A percentile compares a stretch with the other conserved stretches of the same genome.
Evolutionary conservation across 495 filamentous ascomycete species (phyloP).

Genomic region (Collariella sp.): DNA sequence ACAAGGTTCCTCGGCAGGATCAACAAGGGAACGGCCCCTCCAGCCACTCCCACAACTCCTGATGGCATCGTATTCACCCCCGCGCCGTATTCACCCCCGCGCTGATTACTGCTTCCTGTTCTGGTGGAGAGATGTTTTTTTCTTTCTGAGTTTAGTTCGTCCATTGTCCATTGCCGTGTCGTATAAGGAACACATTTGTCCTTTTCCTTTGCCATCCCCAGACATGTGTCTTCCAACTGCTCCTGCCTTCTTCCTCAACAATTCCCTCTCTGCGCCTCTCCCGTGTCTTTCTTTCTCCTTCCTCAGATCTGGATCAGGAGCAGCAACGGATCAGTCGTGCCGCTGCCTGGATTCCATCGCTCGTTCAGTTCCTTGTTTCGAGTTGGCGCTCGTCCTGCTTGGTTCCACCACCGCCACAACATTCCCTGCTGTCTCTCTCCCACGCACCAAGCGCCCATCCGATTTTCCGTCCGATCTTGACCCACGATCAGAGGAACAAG

Average conservation of each 20-base stretch:
- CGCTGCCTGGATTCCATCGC: too few species aligned
- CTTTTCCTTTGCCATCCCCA: too few species aligned
- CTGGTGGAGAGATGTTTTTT: background rate
- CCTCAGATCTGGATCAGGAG: too few species aligned
- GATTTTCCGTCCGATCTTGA: background rate
- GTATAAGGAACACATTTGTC: too few species aligned
- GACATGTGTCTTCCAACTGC: too few species aligned
- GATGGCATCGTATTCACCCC: slow-evolving; percentile 7
- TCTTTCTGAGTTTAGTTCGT: too few species aligned
- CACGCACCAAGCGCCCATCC: background rate
- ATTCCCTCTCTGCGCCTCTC: too few species aligned
- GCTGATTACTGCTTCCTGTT: background rate
- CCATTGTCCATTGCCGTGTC: too few species aligned
- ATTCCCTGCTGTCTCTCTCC: background rate
- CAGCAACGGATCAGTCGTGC: too few species aligned
- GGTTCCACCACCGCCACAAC: background rate
- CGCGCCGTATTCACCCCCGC: slow-evolving; percentile 2
- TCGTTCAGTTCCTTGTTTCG: slow-evolving; percentile 9
- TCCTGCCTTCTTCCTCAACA: too few species aligned
- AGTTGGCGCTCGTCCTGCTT: background rate
- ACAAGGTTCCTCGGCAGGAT: background rate
- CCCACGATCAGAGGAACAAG: background rate
- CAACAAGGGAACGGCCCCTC: background rate
- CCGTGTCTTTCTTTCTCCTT: too few species aligned
- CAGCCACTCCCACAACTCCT: background rate